These are phyloP conservation scores for Phialophora expanda DNA, from an alignment of 2,329 filamentous ascomycete genomes.

Conservation along the genomic window DNA sequence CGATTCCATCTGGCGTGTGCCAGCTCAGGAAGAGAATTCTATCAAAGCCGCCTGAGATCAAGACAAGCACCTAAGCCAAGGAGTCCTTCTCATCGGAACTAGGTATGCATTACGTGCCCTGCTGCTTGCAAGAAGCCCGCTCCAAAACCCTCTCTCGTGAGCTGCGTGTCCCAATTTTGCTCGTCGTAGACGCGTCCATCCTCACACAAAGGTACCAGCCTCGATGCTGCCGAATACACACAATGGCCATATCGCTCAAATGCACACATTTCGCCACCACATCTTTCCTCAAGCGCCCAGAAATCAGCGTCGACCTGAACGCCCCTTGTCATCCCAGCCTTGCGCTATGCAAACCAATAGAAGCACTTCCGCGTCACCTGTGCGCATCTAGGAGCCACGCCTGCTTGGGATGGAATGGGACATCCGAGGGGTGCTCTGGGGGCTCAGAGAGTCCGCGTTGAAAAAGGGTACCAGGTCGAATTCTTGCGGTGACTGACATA, in stretches of 20 bases:
- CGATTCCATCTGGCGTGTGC: slow-evolving; percentile 13
- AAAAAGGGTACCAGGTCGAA: slow-evolving; percentile 38
- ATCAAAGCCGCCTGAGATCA: slow-evolving; percentile 3
- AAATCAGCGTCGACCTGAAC: background rate
- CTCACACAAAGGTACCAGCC: background rate
- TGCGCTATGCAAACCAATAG: slow-evolving; percentile 24
- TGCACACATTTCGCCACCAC: slow-evolving; percentile 6
- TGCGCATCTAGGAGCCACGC: slow-evolving; percentile 16
- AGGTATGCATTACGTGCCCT: slow-evolving; percentile 6
- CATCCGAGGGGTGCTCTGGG: slow-evolving; percentile 27
- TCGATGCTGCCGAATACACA: background rate
- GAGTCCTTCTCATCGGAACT: background rate
- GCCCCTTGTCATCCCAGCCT: slow-evolving; percentile 13
- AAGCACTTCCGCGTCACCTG: background rate
- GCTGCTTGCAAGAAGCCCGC: background rate
- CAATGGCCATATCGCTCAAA: slow-evolving; percentile 14
- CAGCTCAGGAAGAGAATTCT: slow-evolving; percentile 12
- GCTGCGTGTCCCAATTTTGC: background rate
- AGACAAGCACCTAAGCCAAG: slow-evolving; percentile 2
- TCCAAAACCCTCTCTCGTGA: background rate
- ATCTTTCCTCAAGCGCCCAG: background rate
- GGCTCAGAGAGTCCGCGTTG: slow-evolving; percentile 23
- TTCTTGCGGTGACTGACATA: slow-evolving; percentile 35
- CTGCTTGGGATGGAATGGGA: slow-evolving; percentile 20
- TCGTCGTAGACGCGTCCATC: slow-evolving; percentile 2